Base-by-base conservation (phyloP, 2,329 filamentous ascomycete species). In the Grosmannia penicillata region DNA sequence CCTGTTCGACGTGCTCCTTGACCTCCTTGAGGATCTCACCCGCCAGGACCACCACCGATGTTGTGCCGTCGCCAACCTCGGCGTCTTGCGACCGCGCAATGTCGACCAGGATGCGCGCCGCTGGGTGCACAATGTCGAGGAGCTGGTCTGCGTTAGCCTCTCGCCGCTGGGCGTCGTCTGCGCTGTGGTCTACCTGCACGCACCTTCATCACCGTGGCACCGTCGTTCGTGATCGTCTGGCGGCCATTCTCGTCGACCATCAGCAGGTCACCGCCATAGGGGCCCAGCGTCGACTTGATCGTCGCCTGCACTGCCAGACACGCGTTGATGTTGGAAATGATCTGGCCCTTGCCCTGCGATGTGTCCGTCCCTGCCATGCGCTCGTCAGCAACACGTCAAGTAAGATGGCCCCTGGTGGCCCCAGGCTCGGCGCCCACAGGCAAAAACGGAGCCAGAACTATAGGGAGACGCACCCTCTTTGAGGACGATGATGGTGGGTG, bases 71-170 rank as follows among this genome's bases (percentile, higher is more conserved):
- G 53, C 91, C 91, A 42, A 98, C 91, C 69, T 98, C 91, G 49
- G 91, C 91, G 60, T 98, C 91, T 79, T 98, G 91, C 56, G 89
- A 96, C 63, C 91, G 80, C 47, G 91, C 89, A 56, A 98, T 98
- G 58, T 98, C 91, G 60, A 91, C 93, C 54, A 98, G 82, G 59
- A 98, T 91, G 60, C 87, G 80, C 52, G 91, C 91, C 49, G 91
- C 91, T 50, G 91, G 91, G 67, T 98, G 91, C 45, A 98, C 84
- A 53, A 98, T 96, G 58, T 98, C 91, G 57, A 98, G 82, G 39
- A 98, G 82, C 84, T 91, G 53, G 8, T 21, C 30, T 14, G 30
- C 30, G 37, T 38, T 37, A 45, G 41, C 29, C 19, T 25, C 24
- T 11, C 13, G 19, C 13, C 18, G 10, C 30, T 13, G 6, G 15